Base-by-base conservation (phyloP, 2,329 filamentous ascomycete species). In the Ceratocystis diversiconidia region DNA sequence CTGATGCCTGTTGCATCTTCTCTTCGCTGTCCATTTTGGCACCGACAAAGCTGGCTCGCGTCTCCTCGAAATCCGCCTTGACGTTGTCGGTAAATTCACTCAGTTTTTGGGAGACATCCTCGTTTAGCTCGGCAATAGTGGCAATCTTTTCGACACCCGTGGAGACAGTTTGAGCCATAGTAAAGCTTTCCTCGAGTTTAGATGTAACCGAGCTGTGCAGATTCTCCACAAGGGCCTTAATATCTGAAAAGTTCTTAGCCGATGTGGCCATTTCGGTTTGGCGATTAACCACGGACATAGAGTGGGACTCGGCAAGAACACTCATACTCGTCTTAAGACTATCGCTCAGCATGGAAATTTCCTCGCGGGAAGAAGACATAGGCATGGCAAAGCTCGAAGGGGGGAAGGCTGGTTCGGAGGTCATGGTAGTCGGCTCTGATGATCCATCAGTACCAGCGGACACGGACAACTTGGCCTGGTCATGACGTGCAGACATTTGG, bases 21-120 rank as follows among this genome's bases (percentile, higher is more conserved):
- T 91, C 88, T 68, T 96, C 89, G 2, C 86, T 82, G 68, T 95
- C 90, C n/a, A 90, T 79, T 76, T 92, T 94, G 63, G 86, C 82
- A 5, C 87, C 88, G 66, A 89, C 87, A 28, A 94, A 81, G n/a
- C 88, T 85, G 17, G 86, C 85, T 70, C 90, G 88, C 10, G 89
- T 87, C 69, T 92, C 88, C 71, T 96, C 91, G 68, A 97, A 96
- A 72, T 96, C 92, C 0, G 83, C 78, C 73, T 88, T 91, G 75
- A 97, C 85, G 1, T 85, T 83, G 65, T 89, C 86, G 50, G 85
- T 83, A 73, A 92, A 81, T 65, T 87, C 86, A 71, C 86, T 86
- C 64, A 92, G 77, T 68, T 85, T 86, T n/a, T 82, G 79, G 32
- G 79, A 76, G 25, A 85, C 74, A 50, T 74, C 80, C 44, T 81